Evolutionary conservation across 2,329 filamentous ascomycete species (phyloP).

Genomic region (Scedosporium boydii): DNA sequence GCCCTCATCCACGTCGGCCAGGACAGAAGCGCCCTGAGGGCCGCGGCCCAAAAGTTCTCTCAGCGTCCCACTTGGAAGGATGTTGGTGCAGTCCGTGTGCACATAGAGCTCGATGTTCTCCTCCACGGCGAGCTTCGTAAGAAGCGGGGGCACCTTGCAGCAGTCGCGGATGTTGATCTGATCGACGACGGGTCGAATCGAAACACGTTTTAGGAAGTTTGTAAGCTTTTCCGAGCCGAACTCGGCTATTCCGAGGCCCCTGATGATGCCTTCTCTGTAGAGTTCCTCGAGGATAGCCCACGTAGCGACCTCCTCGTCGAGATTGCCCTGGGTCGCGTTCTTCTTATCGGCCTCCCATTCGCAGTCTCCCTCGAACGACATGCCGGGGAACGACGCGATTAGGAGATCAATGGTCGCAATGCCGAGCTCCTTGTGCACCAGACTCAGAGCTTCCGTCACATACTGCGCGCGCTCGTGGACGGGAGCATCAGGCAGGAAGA

Average conservation of each 20-base stretch:
- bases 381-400: slow-evolving; percentile 85
- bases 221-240: slow-evolving; percentile 77
- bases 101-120: slow-evolving; percentile 80
- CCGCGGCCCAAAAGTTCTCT: slow-evolving; percentile 72
- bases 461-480: slow-evolving; percentile 57
- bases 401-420: slow-evolving; percentile 73
- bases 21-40: slow-evolving; percentile 62
- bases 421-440: slow-evolving; percentile 73
- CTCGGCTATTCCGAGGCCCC: slow-evolving; percentile 76
- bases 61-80: slow-evolving; percentile 76
- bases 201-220: slow-evolving; percentile 64
- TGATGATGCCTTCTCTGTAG: slow-evolving; percentile 60
- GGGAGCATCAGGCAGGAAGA: slow-evolving; percentile 71
- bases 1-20: slow-evolving; percentile 49
- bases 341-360: slow-evolving; percentile 63
- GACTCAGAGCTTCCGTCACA: slow-evolving; percentile 65
- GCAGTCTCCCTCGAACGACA: slow-evolving; percentile 88
- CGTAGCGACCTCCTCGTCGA: slow-evolving; percentile 58
- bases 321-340: slow-evolving; percentile 52
- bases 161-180: slow-evolving; percentile 96
- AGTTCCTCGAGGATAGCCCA: slow-evolving; percentile 68
- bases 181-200: slow-evolving; percentile 70
- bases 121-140: slow-evolving; percentile 75
- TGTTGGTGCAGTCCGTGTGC: slow-evolving; percentile 88
- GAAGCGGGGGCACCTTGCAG: slow-evolving; percentile 85